Evolutionary conservation across 2,329 filamentous ascomycete species (phyloP).

Genomic region (Neofusicoccum laricinum): DNA sequence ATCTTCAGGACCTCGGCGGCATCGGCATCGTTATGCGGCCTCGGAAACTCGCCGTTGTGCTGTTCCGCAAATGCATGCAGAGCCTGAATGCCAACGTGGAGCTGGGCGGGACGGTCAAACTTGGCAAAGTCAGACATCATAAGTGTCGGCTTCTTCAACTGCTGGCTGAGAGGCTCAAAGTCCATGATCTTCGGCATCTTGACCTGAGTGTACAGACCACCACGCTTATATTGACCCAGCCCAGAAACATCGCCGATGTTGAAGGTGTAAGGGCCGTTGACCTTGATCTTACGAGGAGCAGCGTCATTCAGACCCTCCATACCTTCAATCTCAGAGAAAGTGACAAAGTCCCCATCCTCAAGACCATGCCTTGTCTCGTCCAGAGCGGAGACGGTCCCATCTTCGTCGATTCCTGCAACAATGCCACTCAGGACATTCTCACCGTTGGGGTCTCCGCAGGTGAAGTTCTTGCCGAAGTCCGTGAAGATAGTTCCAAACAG

Average conservation of each 20-base stretch:
- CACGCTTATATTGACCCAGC: constrained; percentile 81
- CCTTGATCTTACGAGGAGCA: constrained; percentile 84
- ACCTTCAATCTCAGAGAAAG: constrained; percentile 88
- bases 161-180: constrained; percentile 76
- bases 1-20: constrained; percentile 73
- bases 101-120: constrained; percentile 88
- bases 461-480: constrained; percentile 94
- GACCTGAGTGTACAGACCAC: constrained; percentile 90
- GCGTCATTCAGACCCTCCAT: constrained; percentile 84
- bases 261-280: constrained; percentile 95
- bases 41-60: constrained; percentile 69
- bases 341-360: constrained; percentile 94
- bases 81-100: constrained; percentile 90
- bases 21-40: constrained; percentile 80
- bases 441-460: constrained; percentile 82
- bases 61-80: constrained; percentile 79
- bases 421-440: constrained; percentile 87
- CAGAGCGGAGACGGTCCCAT: constrained; percentile 85
- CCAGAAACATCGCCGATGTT: constrained; percentile 90
- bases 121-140: constrained; percentile 96
- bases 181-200: constrained; percentile 96
- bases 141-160: constrained; percentile 84
- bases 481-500: constrained; percentile 96
- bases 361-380: constrained; percentile 94
- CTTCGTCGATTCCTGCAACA: constrained; percentile 82